Conservation (phyloP, 331 rosid genomes). For the Pyrus hybrid region DNA sequence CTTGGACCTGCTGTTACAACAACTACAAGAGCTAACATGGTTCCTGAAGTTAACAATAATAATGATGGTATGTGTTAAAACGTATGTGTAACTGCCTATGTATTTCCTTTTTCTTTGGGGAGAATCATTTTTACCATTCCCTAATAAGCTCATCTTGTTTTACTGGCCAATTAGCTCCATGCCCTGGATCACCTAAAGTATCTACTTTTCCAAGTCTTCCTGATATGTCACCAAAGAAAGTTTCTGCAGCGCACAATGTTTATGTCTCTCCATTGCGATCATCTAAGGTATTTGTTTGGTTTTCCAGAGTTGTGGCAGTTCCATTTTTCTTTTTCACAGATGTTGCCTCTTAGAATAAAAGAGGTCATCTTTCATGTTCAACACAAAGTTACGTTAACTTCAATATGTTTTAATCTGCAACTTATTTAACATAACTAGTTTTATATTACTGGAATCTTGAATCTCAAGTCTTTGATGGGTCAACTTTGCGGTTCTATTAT, state of each 20-base stretch:
- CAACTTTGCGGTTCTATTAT: background rate
- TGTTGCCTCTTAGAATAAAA: background rate
- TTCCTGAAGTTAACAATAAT: conserved; percentile 54
- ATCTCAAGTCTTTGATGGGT: background rate
- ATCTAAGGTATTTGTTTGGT: conserved; percentile 56
- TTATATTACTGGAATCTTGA: background rate
- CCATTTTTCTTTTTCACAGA: background rate
- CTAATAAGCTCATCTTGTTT: conserved; percentile 7
- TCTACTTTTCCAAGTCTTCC: conserved; percentile 88
- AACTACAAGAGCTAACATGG: conserved; percentile 33
- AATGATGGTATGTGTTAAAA: conserved; percentile 46
- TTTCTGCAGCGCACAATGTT: conserved; percentile 86
- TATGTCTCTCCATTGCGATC: conserved; percentile 90
- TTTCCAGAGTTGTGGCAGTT: background rate
- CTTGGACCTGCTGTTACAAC: conserved; percentile 66
- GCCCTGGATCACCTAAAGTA: conserved; percentile 89
- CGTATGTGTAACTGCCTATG: conserved; percentile 21
- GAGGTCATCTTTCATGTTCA: background rate
- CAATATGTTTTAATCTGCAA: background rate
- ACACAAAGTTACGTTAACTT: background rate
- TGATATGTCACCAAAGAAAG: conserved; percentile 96
- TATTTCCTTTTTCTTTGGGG: conserved; percentile 10
- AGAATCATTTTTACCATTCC: conserved; percentile 7
- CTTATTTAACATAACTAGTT: background rate
- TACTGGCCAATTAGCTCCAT: conserved; percentile 45